These are phyloP conservation scores for Trypanosoma scelopori DNA, from an alignment of 208 protist species.

Conservation along the genomic window DNA sequence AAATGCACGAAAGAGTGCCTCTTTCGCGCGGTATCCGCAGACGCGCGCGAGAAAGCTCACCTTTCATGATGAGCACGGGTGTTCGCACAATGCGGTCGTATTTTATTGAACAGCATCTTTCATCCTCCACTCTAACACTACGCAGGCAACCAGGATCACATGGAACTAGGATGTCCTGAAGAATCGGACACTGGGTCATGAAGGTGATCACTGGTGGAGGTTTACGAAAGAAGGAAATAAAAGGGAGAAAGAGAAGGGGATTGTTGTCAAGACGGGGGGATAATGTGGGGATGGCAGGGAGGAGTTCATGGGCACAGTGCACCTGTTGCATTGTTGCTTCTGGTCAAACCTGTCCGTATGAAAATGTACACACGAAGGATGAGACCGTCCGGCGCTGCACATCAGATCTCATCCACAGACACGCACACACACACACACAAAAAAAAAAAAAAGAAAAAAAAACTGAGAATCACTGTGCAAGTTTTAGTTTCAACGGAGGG, in stretches of 20 bases:
- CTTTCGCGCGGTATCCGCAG: constrained; percentile 74
- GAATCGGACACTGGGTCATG: constrained; percentile 7
- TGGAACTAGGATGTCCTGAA: constrained; percentile 30
- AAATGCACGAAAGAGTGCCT: constrained; percentile 42
- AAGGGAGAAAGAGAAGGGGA: no score
- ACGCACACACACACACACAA: no score
- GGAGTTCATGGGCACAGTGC: no score
- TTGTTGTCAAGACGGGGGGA: no score
- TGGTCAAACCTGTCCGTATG: no score
- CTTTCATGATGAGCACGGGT: constrained; percentile 58
- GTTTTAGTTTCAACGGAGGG: no score
- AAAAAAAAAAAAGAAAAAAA: no score
- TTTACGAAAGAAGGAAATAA: not conserved
- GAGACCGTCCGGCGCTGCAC: no score
- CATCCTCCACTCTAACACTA: constrained; percentile 50
- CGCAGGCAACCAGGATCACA: constrained; percentile 26
- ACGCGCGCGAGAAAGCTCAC: constrained; percentile 37
- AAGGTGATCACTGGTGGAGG: not conserved
- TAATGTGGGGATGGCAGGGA: not conserved
- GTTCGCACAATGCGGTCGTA: constrained; percentile 43
- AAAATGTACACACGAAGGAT: no score
- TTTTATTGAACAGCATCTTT: constrained; percentile 51
- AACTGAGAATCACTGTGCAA: no score
- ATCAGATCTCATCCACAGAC: no score
- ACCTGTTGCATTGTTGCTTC: no score